Percentiles rank a stretch among this genome's conserved stretches.
Conservation (phyloP, 75 land plant genomes). For the Pinus taeda region DNA sequence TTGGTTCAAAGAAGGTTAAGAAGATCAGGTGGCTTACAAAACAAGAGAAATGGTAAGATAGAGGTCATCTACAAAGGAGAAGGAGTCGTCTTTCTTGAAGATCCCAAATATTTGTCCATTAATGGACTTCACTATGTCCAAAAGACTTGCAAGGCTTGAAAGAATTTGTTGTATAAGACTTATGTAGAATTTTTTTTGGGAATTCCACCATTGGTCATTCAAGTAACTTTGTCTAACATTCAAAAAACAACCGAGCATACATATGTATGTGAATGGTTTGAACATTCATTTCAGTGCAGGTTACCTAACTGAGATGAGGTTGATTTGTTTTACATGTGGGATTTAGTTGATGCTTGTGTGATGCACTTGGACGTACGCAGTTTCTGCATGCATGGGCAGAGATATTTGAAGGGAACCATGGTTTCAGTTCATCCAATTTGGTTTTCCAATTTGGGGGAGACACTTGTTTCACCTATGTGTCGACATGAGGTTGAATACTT, state of each 20-base stretch:
- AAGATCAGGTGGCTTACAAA: no score
- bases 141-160: no score
- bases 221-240: not conserved
- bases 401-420: slow-evolving; percentile 8
- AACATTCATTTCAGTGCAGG: slow-evolving; percentile 3
- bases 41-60: no score
- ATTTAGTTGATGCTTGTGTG: slow-evolving; percentile 23
- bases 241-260: not conserved
- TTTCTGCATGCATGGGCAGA: slow-evolving; percentile 30
- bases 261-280: not conserved
- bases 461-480: slow-evolving; percentile 13
- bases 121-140: no score
- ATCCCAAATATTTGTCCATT: no score
- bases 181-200: slow-evolving; percentile 1
- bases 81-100: no score
- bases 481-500: not conserved
- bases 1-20: no score
- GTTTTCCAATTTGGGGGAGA: slow-evolving; percentile 25
- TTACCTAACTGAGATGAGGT: slow-evolving; percentile 30
- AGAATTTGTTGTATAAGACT: no score
- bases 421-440: slow-evolving; percentile 13
- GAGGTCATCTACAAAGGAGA: no score
- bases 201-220: slow-evolving; percentile 28
- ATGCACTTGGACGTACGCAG: slow-evolving; percentile 28
- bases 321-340: slow-evolving; percentile 22